These are phyloP conservation scores for Prunus davidiana DNA, from an alignment of 306 rosid species.

Conservation along the genomic window DNA sequence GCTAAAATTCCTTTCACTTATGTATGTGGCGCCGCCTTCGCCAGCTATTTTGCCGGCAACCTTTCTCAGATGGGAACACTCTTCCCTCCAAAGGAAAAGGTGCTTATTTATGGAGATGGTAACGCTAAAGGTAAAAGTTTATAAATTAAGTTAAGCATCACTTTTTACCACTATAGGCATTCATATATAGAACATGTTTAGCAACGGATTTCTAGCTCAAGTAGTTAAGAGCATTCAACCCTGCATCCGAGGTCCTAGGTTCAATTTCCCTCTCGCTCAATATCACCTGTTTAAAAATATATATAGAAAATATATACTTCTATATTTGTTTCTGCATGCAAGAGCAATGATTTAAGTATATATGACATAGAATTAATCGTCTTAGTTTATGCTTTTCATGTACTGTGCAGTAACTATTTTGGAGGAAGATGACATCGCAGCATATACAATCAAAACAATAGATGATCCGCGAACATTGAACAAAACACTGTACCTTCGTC, in stretches of 20 bases:
- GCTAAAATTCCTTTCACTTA: constrained; percentile 80
- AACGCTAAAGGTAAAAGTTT: constrained; percentile 58
- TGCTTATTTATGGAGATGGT: constrained; percentile 64
- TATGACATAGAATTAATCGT: not conserved
- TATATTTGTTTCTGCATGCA: too few relatives aligned
- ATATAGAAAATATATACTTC: too few relatives aligned
- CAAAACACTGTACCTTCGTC: constrained; percentile 76
- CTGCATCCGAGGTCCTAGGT: too few relatives aligned
- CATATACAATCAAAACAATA: constrained; percentile 66
- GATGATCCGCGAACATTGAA: constrained; percentile 76
- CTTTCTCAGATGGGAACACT: constrained; percentile 72
- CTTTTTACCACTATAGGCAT: too few relatives aligned
- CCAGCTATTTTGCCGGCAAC: constrained; percentile 68
- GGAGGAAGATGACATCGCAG: constrained; percentile 75
- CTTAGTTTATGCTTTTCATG: not conserved
- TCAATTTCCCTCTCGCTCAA: too few relatives aligned
- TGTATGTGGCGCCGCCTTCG: constrained; percentile 74
- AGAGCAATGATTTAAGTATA: not conserved
- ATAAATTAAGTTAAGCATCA: too few relatives aligned
- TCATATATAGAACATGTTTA: too few relatives aligned
- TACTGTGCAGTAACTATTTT: constrained; percentile 36
- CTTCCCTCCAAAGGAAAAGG: constrained; percentile 60
- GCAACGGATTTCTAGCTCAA: too few relatives aligned
- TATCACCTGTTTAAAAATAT: too few relatives aligned
- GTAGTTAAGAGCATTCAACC: too few relatives aligned